These are phyloP conservation scores for Vigna nakashimae DNA, from an alignment of 306 rosid genomes.

Conservation along the genomic window DNA sequence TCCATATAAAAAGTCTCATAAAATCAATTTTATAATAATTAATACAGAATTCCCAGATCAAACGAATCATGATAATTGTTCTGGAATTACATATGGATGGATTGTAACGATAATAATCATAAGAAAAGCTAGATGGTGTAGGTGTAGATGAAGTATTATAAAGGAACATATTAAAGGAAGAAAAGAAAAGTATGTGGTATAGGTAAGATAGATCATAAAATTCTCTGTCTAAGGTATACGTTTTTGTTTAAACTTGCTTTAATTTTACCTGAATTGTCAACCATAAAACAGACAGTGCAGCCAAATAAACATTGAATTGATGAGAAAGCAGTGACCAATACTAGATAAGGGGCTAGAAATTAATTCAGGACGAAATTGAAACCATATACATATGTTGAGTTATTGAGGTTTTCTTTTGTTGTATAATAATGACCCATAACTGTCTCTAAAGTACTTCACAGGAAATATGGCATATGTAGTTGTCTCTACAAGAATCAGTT, in stretches of 20 bases:
- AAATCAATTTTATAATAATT: neutral
- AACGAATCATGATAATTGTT: neutral
- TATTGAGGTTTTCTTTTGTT: constrained; percentile 29
- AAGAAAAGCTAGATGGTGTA: neutral
- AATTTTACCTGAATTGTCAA: neutral
- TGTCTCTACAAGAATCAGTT: constrained; percentile 5
- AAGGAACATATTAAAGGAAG: neutral
- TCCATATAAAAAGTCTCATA: neutral
- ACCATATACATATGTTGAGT: neutral
- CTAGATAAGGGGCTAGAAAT: neutral
- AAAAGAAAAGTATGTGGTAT: neutral
- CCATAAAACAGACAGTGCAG: constrained; percentile 1
- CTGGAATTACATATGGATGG: neutral
- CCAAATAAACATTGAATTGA: constrained; percentile 17
- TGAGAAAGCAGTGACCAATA: neutral
- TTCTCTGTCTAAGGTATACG: neutral
- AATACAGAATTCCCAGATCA: neutral
- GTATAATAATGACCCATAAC: constrained; percentile 21
- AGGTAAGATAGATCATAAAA: neutral
- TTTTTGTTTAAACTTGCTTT: neutral
- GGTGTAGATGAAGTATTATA: neutral
- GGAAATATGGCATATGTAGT: constrained; percentile 21
- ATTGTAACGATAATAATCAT: neutral
- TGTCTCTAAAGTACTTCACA: constrained; percentile 20
- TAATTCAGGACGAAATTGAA: constrained; percentile 22